These are phyloP conservation scores for Pythium aquatile DNA, from an alignment of 352 stramenopile species.

Conservation along the genomic window DNA sequence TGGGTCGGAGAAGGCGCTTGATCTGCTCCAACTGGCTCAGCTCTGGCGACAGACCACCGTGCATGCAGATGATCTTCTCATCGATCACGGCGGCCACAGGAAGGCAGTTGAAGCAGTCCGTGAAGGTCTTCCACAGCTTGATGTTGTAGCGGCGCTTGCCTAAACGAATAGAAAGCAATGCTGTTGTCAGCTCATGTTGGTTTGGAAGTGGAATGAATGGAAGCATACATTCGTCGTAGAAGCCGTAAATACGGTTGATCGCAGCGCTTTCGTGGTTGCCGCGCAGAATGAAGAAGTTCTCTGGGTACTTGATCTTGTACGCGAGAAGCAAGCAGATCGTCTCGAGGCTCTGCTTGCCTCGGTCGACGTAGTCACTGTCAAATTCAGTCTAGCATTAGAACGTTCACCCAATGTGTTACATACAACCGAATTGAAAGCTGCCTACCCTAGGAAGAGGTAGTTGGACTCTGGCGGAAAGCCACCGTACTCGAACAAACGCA, in stretches of 20 bases:
- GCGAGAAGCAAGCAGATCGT: conserved; percentile 81
- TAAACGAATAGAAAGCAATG: conserved; percentile 15
- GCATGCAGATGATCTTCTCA: conserved; percentile 99
- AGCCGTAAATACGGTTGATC: conserved; percentile 86
- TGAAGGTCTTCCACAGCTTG: conserved; percentile 99
- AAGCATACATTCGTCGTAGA: conserved; percentile 70
- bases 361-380: conserved; percentile 77
- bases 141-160: conserved; percentile 93
- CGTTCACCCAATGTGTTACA: not conserved
- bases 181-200: not conserved
- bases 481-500: conserved; percentile 90
- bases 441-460: conserved; percentile 47
- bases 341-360: conserved; percentile 86
- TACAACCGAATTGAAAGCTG: not conserved
- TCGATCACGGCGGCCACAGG: conserved; percentile 98
- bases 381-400: not conserved
- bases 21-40: conserved; percentile 93
- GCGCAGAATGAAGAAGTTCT: conserved; percentile 82
- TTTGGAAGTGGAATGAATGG: not conserved
- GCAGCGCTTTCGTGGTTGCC: conserved; percentile 80
- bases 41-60: conserved; percentile 96
- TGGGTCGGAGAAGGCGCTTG: conserved; percentile 92
- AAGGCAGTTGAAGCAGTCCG: conserved; percentile 87
- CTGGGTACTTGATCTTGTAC: conserved; percentile 88
- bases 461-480: conserved; percentile 74